These are phyloP conservation scores for Syzygium aqueum DNA, from an alignment of 345 rosid genomes.

Conservation along the genomic window DNA sequence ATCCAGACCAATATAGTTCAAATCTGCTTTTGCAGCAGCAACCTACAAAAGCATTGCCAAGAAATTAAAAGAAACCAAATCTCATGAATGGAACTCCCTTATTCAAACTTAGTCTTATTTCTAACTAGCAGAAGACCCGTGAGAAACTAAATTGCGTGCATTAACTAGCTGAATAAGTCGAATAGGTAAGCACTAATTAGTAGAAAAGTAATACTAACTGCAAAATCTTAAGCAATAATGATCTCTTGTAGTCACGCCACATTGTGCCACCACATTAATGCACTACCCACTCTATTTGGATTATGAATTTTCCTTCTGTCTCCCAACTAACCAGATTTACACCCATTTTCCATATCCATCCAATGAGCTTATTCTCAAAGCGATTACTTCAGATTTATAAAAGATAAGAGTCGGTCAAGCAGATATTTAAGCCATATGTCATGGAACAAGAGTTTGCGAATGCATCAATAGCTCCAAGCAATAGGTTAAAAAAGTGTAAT, in stretches of 20 bases:
- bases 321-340: neutral
- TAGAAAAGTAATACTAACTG: neutral
- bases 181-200: neutral
- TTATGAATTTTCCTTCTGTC: neutral
- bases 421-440: neutral
- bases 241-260: neutral
- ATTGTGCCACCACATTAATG: neutral
- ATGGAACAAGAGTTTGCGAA: neutral
- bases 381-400: neutral
- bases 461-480: neutral
- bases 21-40: conserved; percentile 89
- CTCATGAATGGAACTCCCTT: neutral
- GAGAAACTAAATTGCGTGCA: neutral
- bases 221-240: neutral
- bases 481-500: neutral
- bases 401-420: neutral
- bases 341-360: neutral
- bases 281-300: neutral
- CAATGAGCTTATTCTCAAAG: neutral
- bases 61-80: neutral
- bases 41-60: conserved; percentile 39
- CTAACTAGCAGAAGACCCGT: neutral
- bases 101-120: neutral
- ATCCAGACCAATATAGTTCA: conserved; percentile 95
- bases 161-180: neutral